These are phyloP conservation scores for Hortaea sp. DNA, from an alignment of 2,329 filamentous ascomycete species.

Conservation along the genomic window DNA sequence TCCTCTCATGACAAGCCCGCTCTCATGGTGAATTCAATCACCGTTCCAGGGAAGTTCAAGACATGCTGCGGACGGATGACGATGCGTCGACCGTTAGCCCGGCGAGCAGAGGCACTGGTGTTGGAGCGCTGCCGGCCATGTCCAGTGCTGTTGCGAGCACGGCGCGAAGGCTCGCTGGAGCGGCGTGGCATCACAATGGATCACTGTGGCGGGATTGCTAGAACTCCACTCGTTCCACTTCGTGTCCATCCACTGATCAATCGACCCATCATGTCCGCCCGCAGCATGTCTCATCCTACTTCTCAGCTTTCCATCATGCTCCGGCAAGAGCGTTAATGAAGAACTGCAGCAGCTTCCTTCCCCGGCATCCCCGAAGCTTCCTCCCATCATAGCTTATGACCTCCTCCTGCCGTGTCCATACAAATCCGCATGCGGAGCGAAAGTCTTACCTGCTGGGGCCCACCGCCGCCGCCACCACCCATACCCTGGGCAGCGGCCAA, in stretches of 20 bases:
- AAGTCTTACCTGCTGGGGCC: constrained; percentile 52
- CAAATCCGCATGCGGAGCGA: neutral
- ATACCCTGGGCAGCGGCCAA: constrained; percentile 61
- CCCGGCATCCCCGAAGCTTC: too few species aligned
- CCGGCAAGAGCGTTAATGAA: neutral
- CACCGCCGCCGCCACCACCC: constrained; percentile 56
- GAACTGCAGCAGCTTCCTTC: too few species aligned
- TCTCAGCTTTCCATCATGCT: neutral
- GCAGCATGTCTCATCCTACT: too few species aligned
- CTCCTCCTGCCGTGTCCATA: too few species aligned
- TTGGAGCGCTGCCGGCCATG: neutral
- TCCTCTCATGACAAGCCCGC: constrained; percentile 6
- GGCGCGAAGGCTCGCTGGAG: neutral
- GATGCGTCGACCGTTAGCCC: neutral
- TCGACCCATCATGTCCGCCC: too few species aligned
- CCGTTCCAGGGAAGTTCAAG: neutral
- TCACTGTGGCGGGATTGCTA: too few species aligned
- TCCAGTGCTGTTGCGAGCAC: neutral
- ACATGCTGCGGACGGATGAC: neutral
- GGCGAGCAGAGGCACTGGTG: neutral
- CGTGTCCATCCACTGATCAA: too few species aligned
- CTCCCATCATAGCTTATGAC: too few species aligned
- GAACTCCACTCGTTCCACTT: too few species aligned
- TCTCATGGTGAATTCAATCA: neutral
- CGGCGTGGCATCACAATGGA: neutral